A percentile compares a stretch with the other conserved stretches of the same genome.
Conservation (phyloP, 2,329 filamentous ascomycete genomes). For the Lachnum nothofagi region DNA sequence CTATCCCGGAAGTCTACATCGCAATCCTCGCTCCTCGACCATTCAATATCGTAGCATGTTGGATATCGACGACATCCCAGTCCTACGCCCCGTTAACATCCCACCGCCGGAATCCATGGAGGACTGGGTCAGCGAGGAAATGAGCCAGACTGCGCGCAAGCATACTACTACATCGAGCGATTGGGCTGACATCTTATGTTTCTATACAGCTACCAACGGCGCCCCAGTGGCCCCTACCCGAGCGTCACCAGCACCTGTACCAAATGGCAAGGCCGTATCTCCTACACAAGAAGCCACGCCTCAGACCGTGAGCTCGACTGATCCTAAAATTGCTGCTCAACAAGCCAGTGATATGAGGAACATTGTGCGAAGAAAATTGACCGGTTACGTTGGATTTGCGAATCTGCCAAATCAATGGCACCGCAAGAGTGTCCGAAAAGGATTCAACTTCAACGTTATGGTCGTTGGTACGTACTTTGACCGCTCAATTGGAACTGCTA, state of each 20-base stretch:
- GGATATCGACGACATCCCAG: constrained; percentile 46
- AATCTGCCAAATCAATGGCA: constrained; percentile 99
- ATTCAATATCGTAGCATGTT: constrained; percentile 49
- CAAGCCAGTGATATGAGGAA: constrained; percentile 50
- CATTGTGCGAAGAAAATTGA: constrained; percentile 96
- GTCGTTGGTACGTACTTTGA: constrained; percentile 79
- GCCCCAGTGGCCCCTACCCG: constrained; percentile 28
- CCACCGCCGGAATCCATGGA: constrained; percentile 27
- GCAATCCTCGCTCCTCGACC: constrained; percentile 22
- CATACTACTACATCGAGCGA: constrained; percentile 25
- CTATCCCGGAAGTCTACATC: constrained; percentile 26
- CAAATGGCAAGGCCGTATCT: constrained; percentile 29
- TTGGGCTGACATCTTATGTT: constrained; percentile 33
- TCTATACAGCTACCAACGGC: constrained; percentile 34
- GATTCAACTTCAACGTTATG: constrained; percentile 99
- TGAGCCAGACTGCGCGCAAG: constrained; percentile 23
- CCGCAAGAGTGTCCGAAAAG: constrained; percentile 99
- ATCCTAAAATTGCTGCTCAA: constrained; percentile 35
- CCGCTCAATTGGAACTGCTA: neutral
- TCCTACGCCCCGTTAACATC: constrained; percentile 20
- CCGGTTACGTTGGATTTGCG: constrained; percentile 96
- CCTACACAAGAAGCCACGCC: constrained; percentile 28
- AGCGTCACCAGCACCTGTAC: constrained; percentile 27
- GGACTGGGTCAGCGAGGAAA: constrained; percentile 24
- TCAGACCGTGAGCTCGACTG: constrained; percentile 33